A percentile compares a stretch with the other conserved stretches of the same genome.
Conservation (phyloP, 148 eudicot genomes). For the Vaccinium darrowii region DNA sequence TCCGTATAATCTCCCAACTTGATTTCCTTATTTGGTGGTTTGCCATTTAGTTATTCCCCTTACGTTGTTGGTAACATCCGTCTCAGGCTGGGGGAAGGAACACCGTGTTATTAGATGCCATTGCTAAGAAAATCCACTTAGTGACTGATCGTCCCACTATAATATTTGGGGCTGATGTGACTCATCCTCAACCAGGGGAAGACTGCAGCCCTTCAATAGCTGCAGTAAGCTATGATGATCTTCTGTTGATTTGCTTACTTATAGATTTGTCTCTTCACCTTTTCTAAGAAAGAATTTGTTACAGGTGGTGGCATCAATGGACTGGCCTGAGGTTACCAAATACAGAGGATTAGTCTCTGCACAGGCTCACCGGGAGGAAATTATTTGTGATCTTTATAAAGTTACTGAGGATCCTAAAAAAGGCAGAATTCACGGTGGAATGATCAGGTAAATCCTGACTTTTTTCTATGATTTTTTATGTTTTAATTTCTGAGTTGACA, state of each 20-base stretch:
- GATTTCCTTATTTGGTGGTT: not conserved
- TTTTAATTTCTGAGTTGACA: not conserved
- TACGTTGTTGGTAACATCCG: not conserved
- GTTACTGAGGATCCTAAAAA: constrained; percentile 31
- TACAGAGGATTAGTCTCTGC: constrained; percentile 75
- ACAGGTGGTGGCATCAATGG: constrained; percentile 93
- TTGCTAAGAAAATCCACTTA: constrained; percentile 36
- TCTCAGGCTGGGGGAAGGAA: constrained; percentile 78
- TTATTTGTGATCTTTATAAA: constrained; percentile 61
- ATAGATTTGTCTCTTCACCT: not conserved
- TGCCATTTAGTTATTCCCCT: not conserved
- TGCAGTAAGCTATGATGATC: constrained; percentile 47
- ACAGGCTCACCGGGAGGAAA: constrained; percentile 63
- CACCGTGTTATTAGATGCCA: constrained; percentile 39
- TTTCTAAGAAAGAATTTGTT: not conserved
- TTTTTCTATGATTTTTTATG: not conserved
- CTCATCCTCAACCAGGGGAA: constrained; percentile 88
- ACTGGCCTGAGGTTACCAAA: constrained; percentile 77
- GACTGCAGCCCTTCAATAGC: constrained; percentile 84
- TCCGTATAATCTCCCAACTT: not conserved
- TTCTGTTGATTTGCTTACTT: not conserved
- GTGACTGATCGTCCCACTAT: constrained; percentile 64
- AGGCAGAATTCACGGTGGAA: constrained; percentile 50
- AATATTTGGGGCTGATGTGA: constrained; percentile 90
- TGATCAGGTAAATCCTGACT: constrained; percentile 50